phyloP scores from a whole-genome alignment of 495 filamentous ascomycete species.

The Daldinia decipiens region DNA sequence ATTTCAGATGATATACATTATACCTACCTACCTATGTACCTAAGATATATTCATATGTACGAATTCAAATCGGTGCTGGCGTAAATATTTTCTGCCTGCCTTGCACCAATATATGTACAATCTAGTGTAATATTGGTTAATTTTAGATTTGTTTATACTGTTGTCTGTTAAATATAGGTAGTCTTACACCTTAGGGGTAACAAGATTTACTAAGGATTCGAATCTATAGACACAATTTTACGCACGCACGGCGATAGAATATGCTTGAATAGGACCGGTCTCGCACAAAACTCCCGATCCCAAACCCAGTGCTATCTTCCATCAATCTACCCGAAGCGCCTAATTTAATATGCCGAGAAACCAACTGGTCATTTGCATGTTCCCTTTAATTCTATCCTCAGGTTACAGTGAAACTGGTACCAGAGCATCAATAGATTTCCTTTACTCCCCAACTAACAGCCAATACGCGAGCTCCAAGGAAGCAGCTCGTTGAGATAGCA shows the following conservation, averaged over 20 bases:
- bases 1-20: background rate
- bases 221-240: constrained; percentile 2
- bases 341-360: background rate
- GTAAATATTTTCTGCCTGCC: background rate
- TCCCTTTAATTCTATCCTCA: background rate
- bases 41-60: background rate
- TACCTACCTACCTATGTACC: background rate
- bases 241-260: background rate
- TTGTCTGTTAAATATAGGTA: background rate
- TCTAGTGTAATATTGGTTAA: background rate
- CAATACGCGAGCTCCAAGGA: constrained; percentile 68
- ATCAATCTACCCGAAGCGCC: background rate
- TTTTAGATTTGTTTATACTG: background rate
- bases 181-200: background rate
- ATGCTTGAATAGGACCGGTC: background rate
- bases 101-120: background rate
- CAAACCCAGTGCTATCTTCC: background rate
- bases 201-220: background rate
- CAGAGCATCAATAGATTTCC: constrained; percentile 55
- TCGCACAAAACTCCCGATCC: background rate
- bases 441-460: constrained; percentile 73
- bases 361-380: background rate
- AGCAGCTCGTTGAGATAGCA: constrained; percentile 66
- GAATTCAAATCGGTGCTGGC: background rate
- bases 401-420: too few species aligned